Conservation (phyloP, 768 basidiomycete genomes). For the Rhodocollybia butyracea region DNA sequence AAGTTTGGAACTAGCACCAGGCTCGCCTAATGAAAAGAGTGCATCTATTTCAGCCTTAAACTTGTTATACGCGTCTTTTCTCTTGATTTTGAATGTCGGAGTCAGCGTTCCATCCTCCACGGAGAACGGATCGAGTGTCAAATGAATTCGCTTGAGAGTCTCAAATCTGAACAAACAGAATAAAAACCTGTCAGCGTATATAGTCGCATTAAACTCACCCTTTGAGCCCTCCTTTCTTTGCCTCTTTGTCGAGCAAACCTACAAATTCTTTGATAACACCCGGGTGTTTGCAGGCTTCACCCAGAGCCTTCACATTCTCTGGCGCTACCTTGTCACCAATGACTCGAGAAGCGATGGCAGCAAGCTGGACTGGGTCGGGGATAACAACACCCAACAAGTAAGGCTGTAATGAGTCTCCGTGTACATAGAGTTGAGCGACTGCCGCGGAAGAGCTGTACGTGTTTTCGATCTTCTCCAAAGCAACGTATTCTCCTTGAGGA, state of each 20-base stretch:
- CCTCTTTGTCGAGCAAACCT: conserved; percentile 51
- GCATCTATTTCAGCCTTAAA: conserved; percentile 71
- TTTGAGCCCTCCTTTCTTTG: conserved; percentile 63
- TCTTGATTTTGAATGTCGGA: conserved; percentile 85
- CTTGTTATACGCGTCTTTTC: conserved; percentile 73
- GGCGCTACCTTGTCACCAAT: conserved; percentile 48
- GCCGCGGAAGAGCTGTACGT: conserved; percentile 66
- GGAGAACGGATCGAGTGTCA: conserved; percentile 71
- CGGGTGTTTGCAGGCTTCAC: conserved; percentile 54
- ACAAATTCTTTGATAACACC: conserved; percentile 57
- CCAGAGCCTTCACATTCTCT: conserved; percentile 48
- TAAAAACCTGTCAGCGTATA: background rate
- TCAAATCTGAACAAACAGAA: conserved; percentile 64
- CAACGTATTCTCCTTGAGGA: conserved; percentile 96
- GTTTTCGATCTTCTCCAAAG: conserved; percentile 93
- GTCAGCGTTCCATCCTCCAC: conserved; percentile 83
- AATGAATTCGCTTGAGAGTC: conserved; percentile 75
- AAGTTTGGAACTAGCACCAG: conserved; percentile 17
- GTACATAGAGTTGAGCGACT: conserved; percentile 79
- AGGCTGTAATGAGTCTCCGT: conserved; percentile 89
- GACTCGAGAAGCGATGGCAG: conserved; percentile 51
- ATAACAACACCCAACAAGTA: conserved; percentile 82
- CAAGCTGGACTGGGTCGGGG: conserved; percentile 76
- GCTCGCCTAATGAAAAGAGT: conserved; percentile 69
- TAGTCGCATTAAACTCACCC: conserved; percentile 50